phyloP scores from a whole-genome alignment of 306 rosid genomes.

The Arachis stenosperma region DNA sequence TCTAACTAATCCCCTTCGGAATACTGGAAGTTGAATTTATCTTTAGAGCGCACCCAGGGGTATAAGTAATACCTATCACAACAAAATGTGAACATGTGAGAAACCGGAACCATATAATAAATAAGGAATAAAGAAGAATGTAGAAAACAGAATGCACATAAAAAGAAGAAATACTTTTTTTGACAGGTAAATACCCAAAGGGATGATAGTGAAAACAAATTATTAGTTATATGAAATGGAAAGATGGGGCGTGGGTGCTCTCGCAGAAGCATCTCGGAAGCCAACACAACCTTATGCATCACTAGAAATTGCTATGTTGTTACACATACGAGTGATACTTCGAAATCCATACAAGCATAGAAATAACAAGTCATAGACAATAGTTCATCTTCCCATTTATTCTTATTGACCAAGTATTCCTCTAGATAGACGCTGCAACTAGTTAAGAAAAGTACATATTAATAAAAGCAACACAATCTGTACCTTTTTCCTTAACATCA shows the following conservation, averaged over 20 bases:
- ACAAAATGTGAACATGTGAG: conserved; percentile 35
- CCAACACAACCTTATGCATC: conserved; percentile 19
- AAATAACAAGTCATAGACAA: conserved; percentile 21
- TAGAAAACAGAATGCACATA: neutral
- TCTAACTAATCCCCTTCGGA: conserved; percentile 58
- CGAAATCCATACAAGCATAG: conserved; percentile 26
- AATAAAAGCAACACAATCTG: neutral
- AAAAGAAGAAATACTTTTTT: neutral
- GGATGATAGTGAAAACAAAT: conserved; percentile 19
- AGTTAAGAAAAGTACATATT: conserved; percentile 10
- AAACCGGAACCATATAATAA: conserved; percentile 23
- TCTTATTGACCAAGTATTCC: conserved; percentile 23
- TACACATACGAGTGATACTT: conserved; percentile 8
- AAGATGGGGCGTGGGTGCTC: neutral
- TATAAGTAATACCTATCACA: conserved; percentile 72
- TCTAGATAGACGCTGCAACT: conserved; percentile 32
- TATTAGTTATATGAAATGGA: conserved; percentile 27
- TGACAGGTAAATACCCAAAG: conserved; percentile 5
- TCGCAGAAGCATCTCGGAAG: neutral
- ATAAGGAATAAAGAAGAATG: conserved; percentile 20
- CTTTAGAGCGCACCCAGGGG: conserved; percentile 74
- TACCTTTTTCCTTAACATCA: conserved; percentile 91
- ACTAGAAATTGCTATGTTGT: neutral
- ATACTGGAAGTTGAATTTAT: conserved; percentile 82
- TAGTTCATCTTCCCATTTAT: conserved; percentile 15